phyloP scores from a whole-genome alignment of 164 flowering plant genomes.

The Buxus sempervirens region DNA sequence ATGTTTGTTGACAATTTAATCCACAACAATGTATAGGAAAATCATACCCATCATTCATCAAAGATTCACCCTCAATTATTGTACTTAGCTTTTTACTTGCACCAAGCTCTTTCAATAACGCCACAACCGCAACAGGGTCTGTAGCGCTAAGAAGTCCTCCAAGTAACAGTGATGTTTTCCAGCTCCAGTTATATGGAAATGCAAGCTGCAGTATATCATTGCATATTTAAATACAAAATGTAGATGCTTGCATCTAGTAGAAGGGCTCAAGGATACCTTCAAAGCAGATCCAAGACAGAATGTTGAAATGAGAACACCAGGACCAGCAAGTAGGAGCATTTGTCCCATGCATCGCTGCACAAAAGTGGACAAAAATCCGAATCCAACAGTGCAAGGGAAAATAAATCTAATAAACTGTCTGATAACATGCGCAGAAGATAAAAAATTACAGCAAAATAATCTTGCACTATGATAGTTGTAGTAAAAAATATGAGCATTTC shows the following conservation, averaged over 20 bases:
- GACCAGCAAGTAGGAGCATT: constrained; percentile 93
- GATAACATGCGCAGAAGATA: no score
- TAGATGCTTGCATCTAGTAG: not conserved
- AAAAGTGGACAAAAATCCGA: not conserved
- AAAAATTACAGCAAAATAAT: no score
- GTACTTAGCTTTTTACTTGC: constrained; percentile 94
- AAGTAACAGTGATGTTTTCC: constrained; percentile 85
- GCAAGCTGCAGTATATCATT: constrained; percentile 45
- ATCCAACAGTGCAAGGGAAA: no score
- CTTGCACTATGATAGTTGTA: no score
- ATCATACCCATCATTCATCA: constrained; percentile 97
- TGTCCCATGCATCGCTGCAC: constrained; percentile 82
- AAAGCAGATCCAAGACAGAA: constrained; percentile 77
- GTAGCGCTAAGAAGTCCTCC: constrained; percentile 99
- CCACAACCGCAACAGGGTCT: constrained; percentile 96
- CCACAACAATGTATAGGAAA: not conserved
- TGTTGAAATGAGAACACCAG: constrained; percentile 90
- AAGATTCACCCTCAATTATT: constrained; percentile 94
- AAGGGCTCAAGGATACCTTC: constrained; percentile 46
- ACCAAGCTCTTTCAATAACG: constrained; percentile 90
- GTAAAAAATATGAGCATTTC: no score
- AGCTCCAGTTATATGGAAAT: constrained; percentile 91
- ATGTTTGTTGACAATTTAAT: not conserved
- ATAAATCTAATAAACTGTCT: no score
- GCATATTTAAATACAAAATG: constrained; percentile 1